These are phyloP conservation scores for Allium sativum DNA, from an alignment of 106 monocot genomes.

Conservation along the genomic window DNA sequence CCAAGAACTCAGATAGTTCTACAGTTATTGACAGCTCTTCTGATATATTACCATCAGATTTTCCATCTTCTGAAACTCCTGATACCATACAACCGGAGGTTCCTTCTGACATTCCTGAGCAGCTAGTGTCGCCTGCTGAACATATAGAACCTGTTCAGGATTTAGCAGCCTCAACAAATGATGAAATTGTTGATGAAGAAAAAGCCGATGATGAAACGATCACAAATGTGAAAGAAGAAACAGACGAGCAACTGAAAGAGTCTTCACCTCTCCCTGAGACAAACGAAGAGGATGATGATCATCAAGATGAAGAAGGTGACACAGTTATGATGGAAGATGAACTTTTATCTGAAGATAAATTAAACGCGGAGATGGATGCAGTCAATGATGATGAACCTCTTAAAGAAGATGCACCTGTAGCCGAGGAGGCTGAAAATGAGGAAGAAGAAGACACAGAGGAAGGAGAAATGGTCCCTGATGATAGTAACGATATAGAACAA, in stretches of 20 bases:
- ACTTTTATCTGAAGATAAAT: constrained; percentile 8
- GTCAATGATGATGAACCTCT: constrained; percentile 28
- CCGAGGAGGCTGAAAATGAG: constrained; percentile 40
- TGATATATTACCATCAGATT: constrained; percentile 9
- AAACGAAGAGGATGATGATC: constrained; percentile 25
- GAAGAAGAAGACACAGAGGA: constrained; percentile 56
- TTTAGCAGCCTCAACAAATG: constrained; percentile 4
- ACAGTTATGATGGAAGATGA: constrained; percentile 14
- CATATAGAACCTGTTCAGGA: constrained; percentile 27
- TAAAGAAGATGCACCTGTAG: constrained; percentile 17
- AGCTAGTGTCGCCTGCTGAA: constrained; percentile 10
- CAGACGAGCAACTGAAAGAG: constrained; percentile 15
- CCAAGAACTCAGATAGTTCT: constrained; percentile 24
- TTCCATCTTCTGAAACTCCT: constrained; percentile 9
- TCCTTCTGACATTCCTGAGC: constrained; percentile 16
- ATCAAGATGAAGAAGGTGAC: constrained; percentile 18
- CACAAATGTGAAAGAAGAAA: constrained; percentile 24
- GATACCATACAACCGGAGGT: constrained; percentile 5
- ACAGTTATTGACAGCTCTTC: constrained; percentile 8
- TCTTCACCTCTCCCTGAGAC: not conserved
- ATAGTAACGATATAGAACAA: constrained; percentile 29
- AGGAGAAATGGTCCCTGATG: constrained; percentile 41
- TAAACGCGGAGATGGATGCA: constrained; percentile 6
- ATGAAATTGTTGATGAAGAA: constrained; percentile 14
- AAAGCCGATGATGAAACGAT: constrained; percentile 28